Percentiles rank a stretch among this genome's conserved stretches.
phyloP scores from a whole-genome alignment of 1,284 basidiomycete genomes.

The Ceratobasidium theobromae region DNA sequence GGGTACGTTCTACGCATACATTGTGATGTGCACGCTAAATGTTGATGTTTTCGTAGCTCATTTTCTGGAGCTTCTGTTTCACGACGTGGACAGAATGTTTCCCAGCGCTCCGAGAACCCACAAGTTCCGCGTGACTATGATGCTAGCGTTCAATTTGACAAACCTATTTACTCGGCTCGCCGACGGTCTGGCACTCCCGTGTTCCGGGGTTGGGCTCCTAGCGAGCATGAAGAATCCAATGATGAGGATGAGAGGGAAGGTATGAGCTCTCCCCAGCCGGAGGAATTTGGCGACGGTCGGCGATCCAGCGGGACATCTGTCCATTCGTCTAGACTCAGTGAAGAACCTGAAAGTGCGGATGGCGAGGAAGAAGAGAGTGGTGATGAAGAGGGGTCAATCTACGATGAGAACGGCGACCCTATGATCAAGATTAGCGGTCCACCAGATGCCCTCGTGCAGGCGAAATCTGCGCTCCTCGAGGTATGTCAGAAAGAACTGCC shows the following conservation, averaged over 20 bases:
- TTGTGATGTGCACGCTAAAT: not conserved
- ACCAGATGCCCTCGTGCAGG: not conserved
- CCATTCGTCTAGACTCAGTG: not conserved
- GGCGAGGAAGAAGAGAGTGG: not conserved
- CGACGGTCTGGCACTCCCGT: constrained; percentile 16
- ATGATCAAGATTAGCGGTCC: not conserved
- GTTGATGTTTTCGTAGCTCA: not conserved
- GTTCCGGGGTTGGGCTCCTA: not conserved
- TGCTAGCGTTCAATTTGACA: constrained; percentile 21
- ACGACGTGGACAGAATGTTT: not conserved
- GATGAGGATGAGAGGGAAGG: not conserved
- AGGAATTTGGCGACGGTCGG: not conserved
- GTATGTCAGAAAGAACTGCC: too few species aligned
- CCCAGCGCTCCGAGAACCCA: too few species aligned
- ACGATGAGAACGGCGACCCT: not conserved
- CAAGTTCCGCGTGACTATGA: constrained; percentile 7
- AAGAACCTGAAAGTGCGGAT: not conserved
- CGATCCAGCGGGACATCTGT: constrained; percentile 2
- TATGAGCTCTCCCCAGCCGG: too few species aligned
- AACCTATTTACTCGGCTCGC: not conserved
- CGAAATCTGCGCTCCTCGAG: not conserved
- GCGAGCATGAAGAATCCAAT: not conserved
- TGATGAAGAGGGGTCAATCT: not conserved
- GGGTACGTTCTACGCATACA: not conserved
- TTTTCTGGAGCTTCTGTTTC: not conserved